Evolutionary conservation across 345 rosid genomes (phyloP), one percentile per base, ranked within the genome.

Genomic region (Crucihimalaya himalaica): DNA sequence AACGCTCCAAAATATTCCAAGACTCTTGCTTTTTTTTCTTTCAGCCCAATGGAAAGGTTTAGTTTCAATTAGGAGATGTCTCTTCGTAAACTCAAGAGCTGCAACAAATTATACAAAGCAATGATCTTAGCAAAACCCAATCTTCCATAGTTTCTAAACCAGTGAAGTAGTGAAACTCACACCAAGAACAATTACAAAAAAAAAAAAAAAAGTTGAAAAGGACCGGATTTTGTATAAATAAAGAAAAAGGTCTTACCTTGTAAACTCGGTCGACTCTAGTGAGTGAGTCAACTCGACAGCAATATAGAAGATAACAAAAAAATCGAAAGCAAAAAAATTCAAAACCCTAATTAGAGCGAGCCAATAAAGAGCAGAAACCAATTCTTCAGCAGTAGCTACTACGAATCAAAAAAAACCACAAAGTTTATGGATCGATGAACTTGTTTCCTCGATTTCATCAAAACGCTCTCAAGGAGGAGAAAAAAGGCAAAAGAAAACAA

Each of bases 401-500:
- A 60, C 18, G 56, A 60, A 23, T 39, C 58, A 54, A 34, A 34
- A 29, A n/a, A n/a, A n/a, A 7, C 32, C 31, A 61, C 25, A 54
- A 29, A 20, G 63, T 31, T 28, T 29, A 55, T 73, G 72, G 72
- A 74, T 67, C 74, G 27, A 68, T 51, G 70, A 75, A 75, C 21
- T 75, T 29, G 43, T 58, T 54, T 62, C 75, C 75, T 76, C 74
- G 79, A 62, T 68, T 69, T 6, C 74, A 31, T 61, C 73, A 75
- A 75, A 32, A 43, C 32, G 68, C 58, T 56, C 34, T 29, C 7
- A 4, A n/a, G n/a, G 68, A 70, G 60, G 40, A 27, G 40, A 16
- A 35, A 71, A 71, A 55, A 34, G 9, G 3, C 9, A 16, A 46
- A 39, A 56, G 50, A 77, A 77, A 77, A 55, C 12, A 35, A 35